phyloP scores from a whole-genome alignment of 106 monocot genomes.

The Dendrobium huoshanense region DNA sequence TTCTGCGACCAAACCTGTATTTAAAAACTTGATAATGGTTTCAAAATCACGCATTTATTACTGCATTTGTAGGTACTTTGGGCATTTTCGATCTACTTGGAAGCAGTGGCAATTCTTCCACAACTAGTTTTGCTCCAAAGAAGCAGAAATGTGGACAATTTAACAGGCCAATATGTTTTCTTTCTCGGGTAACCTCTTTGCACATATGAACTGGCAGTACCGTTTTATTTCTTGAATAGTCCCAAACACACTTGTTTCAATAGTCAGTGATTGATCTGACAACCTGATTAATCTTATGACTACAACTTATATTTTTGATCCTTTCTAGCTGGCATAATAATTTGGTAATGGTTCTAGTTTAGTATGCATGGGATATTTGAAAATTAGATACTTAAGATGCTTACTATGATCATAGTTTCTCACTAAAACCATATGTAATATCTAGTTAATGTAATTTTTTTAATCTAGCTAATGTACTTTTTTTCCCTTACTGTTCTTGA shows the following conservation, averaged over 20 bases:
- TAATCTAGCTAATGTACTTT: too few species aligned
- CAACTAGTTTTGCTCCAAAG: slow-evolving; percentile 82
- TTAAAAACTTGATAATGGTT: not conserved
- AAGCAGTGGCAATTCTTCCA: slow-evolving; percentile 87
- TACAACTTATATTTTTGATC: too few species aligned
- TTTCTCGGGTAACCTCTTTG: slow-evolving; percentile 56
- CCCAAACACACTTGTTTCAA: not conserved
- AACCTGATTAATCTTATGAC: too few species aligned
- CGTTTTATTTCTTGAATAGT: not conserved
- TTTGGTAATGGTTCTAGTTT: not conserved
- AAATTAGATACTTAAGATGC: not conserved
- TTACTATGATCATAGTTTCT: not conserved
- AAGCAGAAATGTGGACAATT: slow-evolving; percentile 76
- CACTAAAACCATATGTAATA: not conserved
- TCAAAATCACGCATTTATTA: not conserved
- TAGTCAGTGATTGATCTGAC: not conserved
- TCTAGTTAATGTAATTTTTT: not conserved
- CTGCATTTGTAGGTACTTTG: slow-evolving; percentile 44
- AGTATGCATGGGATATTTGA: not conserved
- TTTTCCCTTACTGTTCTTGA: not conserved
- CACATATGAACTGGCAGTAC: not conserved
- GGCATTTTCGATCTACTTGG: slow-evolving; percentile 84
- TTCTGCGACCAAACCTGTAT: not conserved
- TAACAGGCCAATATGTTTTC: slow-evolving; percentile 85
- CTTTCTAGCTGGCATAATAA: too few species aligned